Base-by-base conservation (phyloP, 2,329 filamentous ascomycete genomes). In the Neophaeococcomyces aloes region DNA sequence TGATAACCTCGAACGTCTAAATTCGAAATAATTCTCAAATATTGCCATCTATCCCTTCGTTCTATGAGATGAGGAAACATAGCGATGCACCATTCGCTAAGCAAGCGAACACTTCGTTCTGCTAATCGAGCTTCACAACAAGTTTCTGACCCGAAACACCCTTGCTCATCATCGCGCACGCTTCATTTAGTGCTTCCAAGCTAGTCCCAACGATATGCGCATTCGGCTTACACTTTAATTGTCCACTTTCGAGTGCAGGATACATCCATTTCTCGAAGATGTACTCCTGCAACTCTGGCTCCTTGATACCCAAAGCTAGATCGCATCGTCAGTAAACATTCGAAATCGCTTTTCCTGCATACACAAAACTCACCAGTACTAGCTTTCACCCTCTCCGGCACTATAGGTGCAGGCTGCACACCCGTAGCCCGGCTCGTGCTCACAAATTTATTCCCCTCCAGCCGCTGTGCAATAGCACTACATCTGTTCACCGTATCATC, bases 401-500 rank as follows among this genome's bases (percentile, higher is more conserved):
- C 23, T n/a, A n/a, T n/a, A n/a, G n/a, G n/a, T n/a, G 32, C 27
- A 4, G 39, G 30, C 4, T 8, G 2, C 5, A 18, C 3, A 8
- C 39, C 39, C 27, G 21, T 34, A 14, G 39, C 30, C 15, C 33
- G 27, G n/a, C 23, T 42, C 13, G 39, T 42, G 14, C 30, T 25
- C 18, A 42, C 39, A 25, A 25, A 42, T n/a, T 42, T 42, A 5
- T 19, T 25, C 1, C 32, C 37, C 6, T 51, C n/a, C 19, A 46
- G 52, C 27, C 46, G 42, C 36, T 43, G 45, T 30, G 43, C 34
- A 15, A 54, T 30, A 4, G 18, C 13, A 15, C 17, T 21, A 21
- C 38, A 38, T 38, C 43, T 35, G 40, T 27, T 25, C 50, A 29
- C 19, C 48, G 37, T 44, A 34, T 62, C 53, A 17, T 53, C 36